Conservation (phyloP, 768 basidiomycete species). For the Clitopilus hobsonii region DNA sequence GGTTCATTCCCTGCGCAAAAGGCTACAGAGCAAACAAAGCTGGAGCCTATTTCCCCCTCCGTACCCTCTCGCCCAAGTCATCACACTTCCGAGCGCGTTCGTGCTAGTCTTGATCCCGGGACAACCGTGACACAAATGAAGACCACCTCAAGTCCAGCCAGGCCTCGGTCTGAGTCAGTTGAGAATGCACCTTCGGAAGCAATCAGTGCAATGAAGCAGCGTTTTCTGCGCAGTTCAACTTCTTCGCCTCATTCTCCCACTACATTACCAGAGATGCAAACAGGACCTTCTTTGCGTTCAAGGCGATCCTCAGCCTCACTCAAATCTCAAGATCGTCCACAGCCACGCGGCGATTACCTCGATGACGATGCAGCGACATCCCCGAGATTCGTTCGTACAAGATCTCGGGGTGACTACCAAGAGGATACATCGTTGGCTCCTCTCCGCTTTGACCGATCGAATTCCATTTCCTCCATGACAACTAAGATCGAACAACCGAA, state of each 20-base stretch:
- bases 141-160: background rate
- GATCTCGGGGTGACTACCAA: background rate
- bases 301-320: background rate
- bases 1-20: background rate
- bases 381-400: background rate
- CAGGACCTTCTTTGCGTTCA: background rate
- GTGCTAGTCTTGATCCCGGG: background rate
- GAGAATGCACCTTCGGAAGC: background rate
- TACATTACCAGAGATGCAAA: background rate
- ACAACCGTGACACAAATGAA: background rate
- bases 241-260: background rate
- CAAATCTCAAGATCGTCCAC: background rate
- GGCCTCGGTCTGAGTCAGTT: background rate
- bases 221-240: background rate
- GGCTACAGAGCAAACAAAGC: background rate
- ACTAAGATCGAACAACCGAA: background rate
- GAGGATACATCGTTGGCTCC: background rate
- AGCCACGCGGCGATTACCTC: background rate
- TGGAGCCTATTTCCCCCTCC: background rate
- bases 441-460: background rate
- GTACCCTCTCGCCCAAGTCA: background rate
- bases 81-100: background rate
- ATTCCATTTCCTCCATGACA: background rate
- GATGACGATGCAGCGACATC: background rate
- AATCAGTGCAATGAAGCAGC: background rate